Evolutionary conservation across 1,284 basidiomycete genomes (phyloP).

Genomic region (Puccinia polysora): DNA sequence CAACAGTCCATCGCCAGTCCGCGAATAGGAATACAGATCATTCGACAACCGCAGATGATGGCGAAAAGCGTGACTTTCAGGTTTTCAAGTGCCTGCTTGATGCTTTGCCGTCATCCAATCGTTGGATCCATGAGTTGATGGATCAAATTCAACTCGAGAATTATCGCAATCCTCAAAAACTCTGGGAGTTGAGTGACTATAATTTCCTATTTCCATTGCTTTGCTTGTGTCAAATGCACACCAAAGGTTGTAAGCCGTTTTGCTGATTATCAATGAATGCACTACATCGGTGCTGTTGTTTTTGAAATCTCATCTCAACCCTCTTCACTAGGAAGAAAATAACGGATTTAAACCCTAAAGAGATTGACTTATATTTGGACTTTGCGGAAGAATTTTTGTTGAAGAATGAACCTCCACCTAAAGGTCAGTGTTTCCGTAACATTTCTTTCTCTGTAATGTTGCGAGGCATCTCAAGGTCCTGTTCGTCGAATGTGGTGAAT

Average conservation of each 20-base stretch:
- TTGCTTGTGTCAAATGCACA: too few species aligned
- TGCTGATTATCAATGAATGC: not conserved
- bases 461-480: too few species aligned
- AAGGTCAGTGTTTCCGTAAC: not conserved
- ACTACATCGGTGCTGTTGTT: too few species aligned
- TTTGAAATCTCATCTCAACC: not conserved
- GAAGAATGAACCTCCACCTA: conserved; percentile 23
- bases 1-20: too few species aligned
- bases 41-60: not conserved
- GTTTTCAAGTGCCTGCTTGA: not conserved
- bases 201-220: not conserved
- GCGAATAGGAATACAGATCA: not conserved
- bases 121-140: conserved; percentile 9
- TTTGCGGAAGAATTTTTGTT: conserved; percentile 19
- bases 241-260: not conserved
- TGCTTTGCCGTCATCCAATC: not conserved
- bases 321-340: conserved; percentile 10
- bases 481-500: too few species aligned
- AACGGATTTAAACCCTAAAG: not conserved
- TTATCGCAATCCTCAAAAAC: conserved; percentile 18
- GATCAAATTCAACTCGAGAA: conserved; percentile 3
- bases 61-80: not conserved
- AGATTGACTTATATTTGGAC: conserved; percentile 15
- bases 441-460: too few species aligned
- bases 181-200: conserved; percentile 27